phyloP scores from a whole-genome alignment of 345 rosid genomes.

The Pistacia vera region DNA sequence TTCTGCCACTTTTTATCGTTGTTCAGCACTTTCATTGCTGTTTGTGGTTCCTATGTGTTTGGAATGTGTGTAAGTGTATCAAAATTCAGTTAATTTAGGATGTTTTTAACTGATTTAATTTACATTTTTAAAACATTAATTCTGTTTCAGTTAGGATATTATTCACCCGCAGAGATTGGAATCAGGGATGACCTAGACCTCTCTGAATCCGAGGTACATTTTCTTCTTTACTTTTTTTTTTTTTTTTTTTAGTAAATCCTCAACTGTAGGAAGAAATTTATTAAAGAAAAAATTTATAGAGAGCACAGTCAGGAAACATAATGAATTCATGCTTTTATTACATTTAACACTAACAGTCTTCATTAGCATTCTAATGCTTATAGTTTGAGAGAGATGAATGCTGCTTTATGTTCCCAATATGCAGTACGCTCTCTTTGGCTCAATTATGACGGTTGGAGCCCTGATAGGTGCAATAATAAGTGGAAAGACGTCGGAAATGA shows the following conservation, averaged over 20 bases:
- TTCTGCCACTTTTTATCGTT: slow-evolving; percentile 3
- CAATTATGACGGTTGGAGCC: slow-evolving; percentile 35
- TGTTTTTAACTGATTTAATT: too few relatives aligned
- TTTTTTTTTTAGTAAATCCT: too few relatives aligned
- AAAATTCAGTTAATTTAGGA: too few relatives aligned
- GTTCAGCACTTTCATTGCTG: slow-evolving; percentile 13
- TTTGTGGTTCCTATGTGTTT: slow-evolving; percentile 14
- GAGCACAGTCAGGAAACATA: too few relatives aligned
- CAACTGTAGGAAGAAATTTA: too few relatives aligned
- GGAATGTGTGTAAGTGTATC: slow-evolving; percentile 17
- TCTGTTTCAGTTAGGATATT: background rate
- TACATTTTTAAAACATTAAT: too few relatives aligned
- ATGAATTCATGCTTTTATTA: too few relatives aligned
- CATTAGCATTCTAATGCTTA: too few relatives aligned
- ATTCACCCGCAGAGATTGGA: background rate
- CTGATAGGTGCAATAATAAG: slow-evolving; percentile 24
- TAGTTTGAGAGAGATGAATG: too few relatives aligned
- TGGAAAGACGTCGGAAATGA: slow-evolving; percentile 25
- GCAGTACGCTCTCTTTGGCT: slow-evolving; percentile 37
- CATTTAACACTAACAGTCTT: too few relatives aligned
- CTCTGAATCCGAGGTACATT: background rate
- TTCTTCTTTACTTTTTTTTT: background rate
- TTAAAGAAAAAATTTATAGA: too few relatives aligned
- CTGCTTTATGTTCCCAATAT: background rate
- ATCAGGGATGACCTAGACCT: slow-evolving; percentile 7